Evolutionary conservation across 2,329 filamentous ascomycete genomes (phyloP).

Genomic region (Diaporthe ampelina): DNA sequence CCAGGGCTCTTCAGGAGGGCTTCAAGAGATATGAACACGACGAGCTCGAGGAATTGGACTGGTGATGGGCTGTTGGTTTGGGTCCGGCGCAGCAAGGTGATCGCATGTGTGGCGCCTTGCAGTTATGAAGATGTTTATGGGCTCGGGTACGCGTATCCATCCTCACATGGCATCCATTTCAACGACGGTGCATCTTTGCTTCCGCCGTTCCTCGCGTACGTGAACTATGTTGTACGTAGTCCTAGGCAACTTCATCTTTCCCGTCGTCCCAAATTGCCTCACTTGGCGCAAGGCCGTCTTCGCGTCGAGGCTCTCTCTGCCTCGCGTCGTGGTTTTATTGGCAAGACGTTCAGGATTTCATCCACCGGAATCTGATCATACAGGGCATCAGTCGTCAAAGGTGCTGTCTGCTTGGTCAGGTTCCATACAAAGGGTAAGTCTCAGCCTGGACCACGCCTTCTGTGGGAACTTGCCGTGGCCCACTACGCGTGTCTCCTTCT

Average conservation of each 20-base stretch:
- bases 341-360: too few relatives aligned
- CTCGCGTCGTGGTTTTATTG: not conserved
- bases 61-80: not conserved
- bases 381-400: not conserved
- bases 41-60: conserved; percentile 39
- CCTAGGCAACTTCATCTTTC: too few relatives aligned
- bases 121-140: not conserved
- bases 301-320: not conserved
- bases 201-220: not conserved
- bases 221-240: not conserved
- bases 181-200: not conserved
- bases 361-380: too few relatives aligned
- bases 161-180: not conserved
- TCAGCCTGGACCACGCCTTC: not conserved
- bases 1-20: conserved; percentile 76
- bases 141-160: not conserved
- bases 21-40: conserved; percentile 66
- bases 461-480: not conserved
- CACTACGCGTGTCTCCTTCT: not conserved
- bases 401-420: not conserved
- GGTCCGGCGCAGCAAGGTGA: not conserved
- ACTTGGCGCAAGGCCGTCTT: not conserved
- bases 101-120: not conserved
- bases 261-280: not conserved
- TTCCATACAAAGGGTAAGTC: not conserved